phyloP scores from a whole-genome alignment of 331 rosid species.

The Ulmus americana region DNA sequence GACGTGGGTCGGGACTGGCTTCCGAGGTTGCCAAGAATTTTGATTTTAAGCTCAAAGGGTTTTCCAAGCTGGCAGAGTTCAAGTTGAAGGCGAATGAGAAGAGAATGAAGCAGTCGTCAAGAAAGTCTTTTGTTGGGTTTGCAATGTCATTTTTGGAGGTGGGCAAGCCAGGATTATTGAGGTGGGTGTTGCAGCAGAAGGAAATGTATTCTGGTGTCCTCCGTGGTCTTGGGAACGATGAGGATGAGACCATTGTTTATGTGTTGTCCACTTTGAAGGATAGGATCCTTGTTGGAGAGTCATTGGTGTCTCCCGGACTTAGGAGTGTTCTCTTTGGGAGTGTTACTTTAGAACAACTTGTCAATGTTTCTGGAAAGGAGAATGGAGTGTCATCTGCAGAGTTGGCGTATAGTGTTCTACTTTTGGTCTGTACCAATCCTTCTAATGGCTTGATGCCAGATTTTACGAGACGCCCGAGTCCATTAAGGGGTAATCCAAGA shows the following conservation, averaged over 20 bases:
- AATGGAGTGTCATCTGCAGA: slow-evolving; percentile 54
- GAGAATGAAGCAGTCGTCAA: slow-evolving; percentile 26
- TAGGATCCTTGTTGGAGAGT: slow-evolving; percentile 55
- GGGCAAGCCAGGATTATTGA: slow-evolving; percentile 72
- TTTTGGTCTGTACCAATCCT: slow-evolving; percentile 69
- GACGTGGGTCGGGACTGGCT: slow-evolving; percentile 66
- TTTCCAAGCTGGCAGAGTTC: slow-evolving; percentile 34
- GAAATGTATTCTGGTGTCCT: slow-evolving; percentile 80
- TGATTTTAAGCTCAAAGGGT: slow-evolving; percentile 56
- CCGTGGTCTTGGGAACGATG: slow-evolving; percentile 59
- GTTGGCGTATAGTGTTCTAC: slow-evolving; percentile 50
- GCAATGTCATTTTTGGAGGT: slow-evolving; percentile 91
- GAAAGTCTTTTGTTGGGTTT: slow-evolving; percentile 81
- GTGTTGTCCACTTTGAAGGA: slow-evolving; percentile 61
- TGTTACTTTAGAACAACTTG: slow-evolving; percentile 62
- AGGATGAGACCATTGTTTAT: slow-evolving; percentile 65
- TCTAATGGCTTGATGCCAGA: slow-evolving; percentile 88
- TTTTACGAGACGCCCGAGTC: slow-evolving; percentile 39
- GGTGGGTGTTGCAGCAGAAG: slow-evolving; percentile 71
- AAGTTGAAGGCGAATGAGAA: slow-evolving; percentile 27
- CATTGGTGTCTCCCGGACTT: slow-evolving; percentile 66
- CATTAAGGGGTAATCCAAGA: slow-evolving; percentile 63
- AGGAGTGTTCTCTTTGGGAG: slow-evolving; percentile 90
- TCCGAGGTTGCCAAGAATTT: slow-evolving; percentile 62
- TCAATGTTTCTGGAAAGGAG: slow-evolving; percentile 57